phyloP scores from a whole-genome alignment of 371 early-diverging fungal genomes.

The Rhizomucor miehei region DNA sequence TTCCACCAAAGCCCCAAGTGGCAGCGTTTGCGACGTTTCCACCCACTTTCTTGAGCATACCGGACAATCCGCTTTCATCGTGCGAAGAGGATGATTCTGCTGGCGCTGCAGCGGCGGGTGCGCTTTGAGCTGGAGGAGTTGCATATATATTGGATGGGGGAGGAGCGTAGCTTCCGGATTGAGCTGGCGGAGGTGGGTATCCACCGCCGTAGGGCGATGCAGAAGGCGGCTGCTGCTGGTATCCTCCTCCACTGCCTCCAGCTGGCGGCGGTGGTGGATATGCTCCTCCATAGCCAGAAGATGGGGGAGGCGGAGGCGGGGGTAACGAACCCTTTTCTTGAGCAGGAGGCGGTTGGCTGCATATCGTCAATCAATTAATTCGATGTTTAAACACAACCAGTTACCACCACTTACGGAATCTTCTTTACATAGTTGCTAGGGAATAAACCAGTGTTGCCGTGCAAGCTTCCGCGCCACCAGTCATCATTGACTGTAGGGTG shows the following conservation, averaged over 20 bases:
- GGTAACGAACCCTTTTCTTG: slow-evolving; percentile 6
- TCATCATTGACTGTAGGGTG: slow-evolving; percentile 28
- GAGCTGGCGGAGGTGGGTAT: slow-evolving; percentile 5
- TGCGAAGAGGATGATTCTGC: slow-evolving; percentile 11
- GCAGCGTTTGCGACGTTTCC: slow-evolving; percentile 34
- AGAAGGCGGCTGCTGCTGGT: slow-evolving; percentile 3
- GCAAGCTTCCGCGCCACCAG: slow-evolving; percentile 33
- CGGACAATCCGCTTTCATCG: neutral
- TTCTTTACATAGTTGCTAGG: slow-evolving; percentile 27
- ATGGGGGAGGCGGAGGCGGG: slow-evolving; percentile 8
- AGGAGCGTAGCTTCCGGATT: slow-evolving; percentile 6
- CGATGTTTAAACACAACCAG: neutral
- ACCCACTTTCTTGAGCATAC: slow-evolving; percentile 4
- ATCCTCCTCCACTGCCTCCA: neutral
- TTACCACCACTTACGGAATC: slow-evolving; percentile 12
- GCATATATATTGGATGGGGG: slow-evolving; percentile 10
- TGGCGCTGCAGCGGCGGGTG: slow-evolving; percentile 17
- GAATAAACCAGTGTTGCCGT: slow-evolving; percentile 29
- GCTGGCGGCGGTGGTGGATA: slow-evolving; percentile 17
- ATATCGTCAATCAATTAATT: neutral
- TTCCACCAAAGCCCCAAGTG: slow-evolving; percentile 39
- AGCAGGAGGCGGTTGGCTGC: slow-evolving; percentile 11
- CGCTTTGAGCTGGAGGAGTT: slow-evolving; percentile 4
- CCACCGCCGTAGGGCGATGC: neutral
- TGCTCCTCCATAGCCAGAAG: neutral